Evolutionary conservation across 176 grass and related monocot species (phyloP).

Genomic region (Saccharum spontaneum): DNA sequence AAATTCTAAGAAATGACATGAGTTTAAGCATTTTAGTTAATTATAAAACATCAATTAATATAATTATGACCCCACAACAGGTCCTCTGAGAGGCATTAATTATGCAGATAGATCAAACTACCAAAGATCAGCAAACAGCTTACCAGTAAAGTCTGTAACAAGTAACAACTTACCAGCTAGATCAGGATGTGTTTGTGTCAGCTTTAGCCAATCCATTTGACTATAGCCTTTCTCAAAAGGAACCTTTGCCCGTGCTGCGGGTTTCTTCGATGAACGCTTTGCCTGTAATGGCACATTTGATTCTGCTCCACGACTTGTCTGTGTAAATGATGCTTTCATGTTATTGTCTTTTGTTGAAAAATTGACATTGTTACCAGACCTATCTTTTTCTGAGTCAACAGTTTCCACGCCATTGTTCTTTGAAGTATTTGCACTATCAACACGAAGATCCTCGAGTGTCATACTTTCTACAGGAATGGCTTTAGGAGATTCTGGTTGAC

Average conservation of each 20-base stretch:
- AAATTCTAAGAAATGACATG: neutral
- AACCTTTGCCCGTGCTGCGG: slow-evolving; percentile 60
- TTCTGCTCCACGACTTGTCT: slow-evolving; percentile 17
- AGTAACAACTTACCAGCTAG: slow-evolving; percentile 62
- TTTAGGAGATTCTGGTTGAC: slow-evolving; percentile 65
- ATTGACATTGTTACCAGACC: slow-evolving; percentile 16
- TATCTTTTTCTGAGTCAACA: slow-evolving; percentile 15
- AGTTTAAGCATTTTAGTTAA: neutral
- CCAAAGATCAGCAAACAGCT: neutral
- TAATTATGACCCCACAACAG: neutral
- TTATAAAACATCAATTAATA: neutral
- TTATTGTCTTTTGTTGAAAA: neutral
- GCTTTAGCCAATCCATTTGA: slow-evolving; percentile 94
- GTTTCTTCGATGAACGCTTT: slow-evolving; percentile 68
- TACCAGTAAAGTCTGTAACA: neutral
- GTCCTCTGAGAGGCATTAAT: neutral
- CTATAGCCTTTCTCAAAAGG: slow-evolving; percentile 90
- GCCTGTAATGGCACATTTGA: slow-evolving; percentile 37
- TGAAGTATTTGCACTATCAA: neutral
- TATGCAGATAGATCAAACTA: neutral
- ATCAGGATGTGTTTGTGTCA: slow-evolving; percentile 80
- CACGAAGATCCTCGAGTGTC: slow-evolving; percentile 46
- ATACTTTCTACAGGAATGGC: slow-evolving; percentile 57
- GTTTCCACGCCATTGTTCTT: slow-evolving; percentile 23
- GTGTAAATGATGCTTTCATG: slow-evolving; percentile 31